phyloP scores from a whole-genome alignment of 2,329 filamentous ascomycete species.

The Dactylellina leptospora region DNA sequence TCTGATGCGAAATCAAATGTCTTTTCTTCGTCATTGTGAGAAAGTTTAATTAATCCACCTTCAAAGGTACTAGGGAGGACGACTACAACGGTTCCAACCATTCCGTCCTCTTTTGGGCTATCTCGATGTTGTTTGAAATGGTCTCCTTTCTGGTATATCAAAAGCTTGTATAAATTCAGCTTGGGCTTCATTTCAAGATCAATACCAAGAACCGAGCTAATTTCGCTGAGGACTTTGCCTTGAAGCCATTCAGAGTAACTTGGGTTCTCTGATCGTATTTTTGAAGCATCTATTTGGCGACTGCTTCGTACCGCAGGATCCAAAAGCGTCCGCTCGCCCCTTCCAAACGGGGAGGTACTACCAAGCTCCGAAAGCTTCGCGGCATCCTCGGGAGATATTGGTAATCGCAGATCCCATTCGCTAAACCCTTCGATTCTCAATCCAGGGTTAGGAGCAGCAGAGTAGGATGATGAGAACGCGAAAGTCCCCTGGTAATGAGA shows the following conservation, averaged over 20 bases:
- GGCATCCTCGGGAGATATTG: conserved; percentile 30
- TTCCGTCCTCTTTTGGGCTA: conserved; percentile 39
- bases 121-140: conserved; percentile 41
- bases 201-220: conserved; percentile 21
- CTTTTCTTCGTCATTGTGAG: conserved; percentile 28
- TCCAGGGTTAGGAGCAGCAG: conserved; percentile 30
- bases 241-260: conserved; percentile 28
- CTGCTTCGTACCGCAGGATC: conserved; percentile 28
- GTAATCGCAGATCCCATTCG: conserved; percentile 20
- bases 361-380: conserved; percentile 17
- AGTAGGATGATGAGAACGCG: conserved; percentile 35
- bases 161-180: conserved; percentile 37
- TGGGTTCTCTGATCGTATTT: conserved; percentile 24
- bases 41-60: conserved; percentile 33
- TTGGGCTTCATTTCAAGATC: conserved; percentile 21
- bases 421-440: conserved; percentile 28
- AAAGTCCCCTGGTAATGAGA: conserved; percentile 31
- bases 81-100: conserved; percentile 46
- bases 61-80: conserved; percentile 38
- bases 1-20: conserved; percentile 27
- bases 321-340: conserved; percentile 26
- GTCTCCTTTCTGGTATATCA: conserved; percentile 37
- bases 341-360: conserved; percentile 28
- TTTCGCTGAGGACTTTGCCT: conserved; percentile 11
- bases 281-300: conserved; percentile 36